Base-by-base conservation (phyloP, 345 rosid genomes). In the Cardamine resedifolia region DNA sequence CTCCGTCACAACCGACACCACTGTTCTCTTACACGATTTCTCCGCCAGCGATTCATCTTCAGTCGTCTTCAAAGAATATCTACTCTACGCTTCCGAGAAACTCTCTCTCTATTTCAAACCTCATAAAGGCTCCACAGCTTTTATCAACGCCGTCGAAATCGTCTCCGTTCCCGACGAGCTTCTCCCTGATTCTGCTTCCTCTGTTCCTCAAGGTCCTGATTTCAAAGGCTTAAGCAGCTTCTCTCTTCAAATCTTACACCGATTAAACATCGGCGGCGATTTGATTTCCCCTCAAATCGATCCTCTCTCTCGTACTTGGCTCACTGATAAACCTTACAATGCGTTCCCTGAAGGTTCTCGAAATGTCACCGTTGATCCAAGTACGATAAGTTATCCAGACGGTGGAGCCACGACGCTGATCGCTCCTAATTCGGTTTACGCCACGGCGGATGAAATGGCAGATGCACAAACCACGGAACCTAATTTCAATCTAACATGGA, bases 401-500 rank as follows among this genome's bases (percentile, higher is more conserved):
- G 77, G 79, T 3, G 85, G 92, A 3, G 88, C 84, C 0, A 85
- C 84, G 3, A 73, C 68, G 0, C 15, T 79, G 10, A 81, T 85
- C 27, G 96, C 95, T 16, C 98, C 96, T 0, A 51, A 71, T 53
- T 68, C 30, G 36, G 88, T 90, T 49, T 93, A 93, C 36, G 77
- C 94, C 0, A 64, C 90, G 0, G 91, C 86, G 0, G 81, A 44
- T 5, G 71, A 55, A 49, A 87, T 90, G 96, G 82, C 77, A 1
- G 81, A 86, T 58, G 78, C 95, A 2, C 68, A 82, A 23, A 79
- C 85, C 9, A 26, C 23, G 48, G 74, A 73, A 5, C 83, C 88
- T n/a, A 85, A 85, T 45, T 90, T 90, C 78, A 94, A 94, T 56
- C 87, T 94, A 44, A 86, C 88, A 4, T 94, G 95, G 98, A 51